phyloP scores from a whole-genome alignment of 2,329 filamentous ascomycete genomes.

The Phaeosphaeria sp. region DNA sequence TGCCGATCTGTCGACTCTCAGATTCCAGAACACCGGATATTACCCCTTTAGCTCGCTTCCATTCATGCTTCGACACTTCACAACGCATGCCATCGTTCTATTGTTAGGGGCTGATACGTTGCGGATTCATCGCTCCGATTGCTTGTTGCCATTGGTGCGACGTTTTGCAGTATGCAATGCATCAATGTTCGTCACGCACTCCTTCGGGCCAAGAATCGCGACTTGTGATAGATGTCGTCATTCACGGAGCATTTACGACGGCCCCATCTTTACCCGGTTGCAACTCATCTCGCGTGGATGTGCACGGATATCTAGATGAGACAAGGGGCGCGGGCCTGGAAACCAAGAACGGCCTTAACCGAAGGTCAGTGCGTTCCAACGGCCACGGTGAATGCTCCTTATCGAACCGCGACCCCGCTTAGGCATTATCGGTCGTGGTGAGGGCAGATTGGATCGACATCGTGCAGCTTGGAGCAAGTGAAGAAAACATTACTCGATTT shows the following conservation, averaged over 20 bases:
- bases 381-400: neutral
- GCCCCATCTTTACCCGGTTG: slow-evolving; percentile 1
- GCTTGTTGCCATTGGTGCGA: neutral
- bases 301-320: neutral
- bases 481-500: slow-evolving; percentile 1
- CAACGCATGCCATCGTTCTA: neutral
- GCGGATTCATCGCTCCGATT: neutral
- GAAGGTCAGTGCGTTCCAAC: neutral
- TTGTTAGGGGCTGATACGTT: neutral
- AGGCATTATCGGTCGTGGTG: neutral
- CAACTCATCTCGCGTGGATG: slow-evolving; percentile 1
- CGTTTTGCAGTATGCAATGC: neutral
- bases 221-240: neutral
- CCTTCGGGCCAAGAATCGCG: neutral
- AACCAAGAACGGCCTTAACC: neutral
- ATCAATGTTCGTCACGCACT: neutral
- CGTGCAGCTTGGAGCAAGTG: neutral
- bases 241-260: neutral
- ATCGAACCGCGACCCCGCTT: neutral
- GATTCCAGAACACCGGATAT: neutral
- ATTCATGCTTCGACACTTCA: neutral
- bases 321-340: neutral
- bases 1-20: neutral
- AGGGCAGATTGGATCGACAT: neutral
- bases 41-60: neutral